phyloP scores from a whole-genome alignment of 805 yeast species.

The Metschnikowia arizonensis region DNA sequence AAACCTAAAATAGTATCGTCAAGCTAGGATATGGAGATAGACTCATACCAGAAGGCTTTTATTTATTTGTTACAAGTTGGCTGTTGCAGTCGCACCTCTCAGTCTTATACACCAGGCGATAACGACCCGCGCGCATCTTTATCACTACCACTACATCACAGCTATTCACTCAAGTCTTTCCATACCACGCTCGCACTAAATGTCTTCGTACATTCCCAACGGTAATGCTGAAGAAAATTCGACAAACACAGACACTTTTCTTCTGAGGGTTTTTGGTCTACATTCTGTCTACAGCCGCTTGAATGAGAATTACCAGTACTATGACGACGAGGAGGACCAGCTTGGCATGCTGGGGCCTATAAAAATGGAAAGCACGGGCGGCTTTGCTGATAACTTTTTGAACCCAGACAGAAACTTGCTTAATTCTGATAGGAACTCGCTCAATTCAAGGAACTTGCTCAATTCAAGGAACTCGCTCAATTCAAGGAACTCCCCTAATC shows the following conservation, averaged over 20 bases:
- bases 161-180: background rate
- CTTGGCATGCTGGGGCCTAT: conserved; percentile 5
- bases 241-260: conserved; percentile 46
- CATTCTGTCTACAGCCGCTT: conserved; percentile 41
- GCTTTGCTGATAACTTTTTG: background rate
- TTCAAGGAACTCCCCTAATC: background rate
- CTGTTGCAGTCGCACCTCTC: background rate
- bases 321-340: conserved; percentile 33
- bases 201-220: conserved; percentile 5
- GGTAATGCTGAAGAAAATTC: conserved; percentile 3
- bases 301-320: conserved; percentile 37
- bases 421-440: background rate
- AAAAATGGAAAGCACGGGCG: background rate
- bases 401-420: background rate
- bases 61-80: background rate
- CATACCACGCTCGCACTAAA: background rate
- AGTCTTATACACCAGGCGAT: conserved; percentile 5
- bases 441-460: background rate
- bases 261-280: conserved; percentile 61
- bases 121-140: conserved; percentile 3
- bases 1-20: too few species aligned
- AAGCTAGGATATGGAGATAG: too few species aligned
- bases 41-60: too few species aligned
- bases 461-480: conserved; percentile 15
- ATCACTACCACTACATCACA: background rate